Evolutionary conservation across 805 yeast genomes (phyloP), one percentile per base, ranked within the genome.

Genomic region (Metschnikowia lunata): DNA sequence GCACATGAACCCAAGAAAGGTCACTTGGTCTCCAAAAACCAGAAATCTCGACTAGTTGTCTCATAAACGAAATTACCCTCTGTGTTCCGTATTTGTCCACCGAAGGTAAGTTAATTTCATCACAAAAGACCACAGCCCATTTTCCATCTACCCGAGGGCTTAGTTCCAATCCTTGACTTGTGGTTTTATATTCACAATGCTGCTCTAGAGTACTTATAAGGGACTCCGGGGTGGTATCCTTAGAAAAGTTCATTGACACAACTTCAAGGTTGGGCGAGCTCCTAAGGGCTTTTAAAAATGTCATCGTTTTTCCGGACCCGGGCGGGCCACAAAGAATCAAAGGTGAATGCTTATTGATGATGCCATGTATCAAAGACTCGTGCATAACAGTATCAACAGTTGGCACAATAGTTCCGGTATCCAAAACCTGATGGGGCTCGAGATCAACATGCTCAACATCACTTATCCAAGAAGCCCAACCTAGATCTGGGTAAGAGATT

Each of bases 251-350:
- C 52, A 91, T 61, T 5, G 88, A 79, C 3, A 81, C 72, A 2
- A 88, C 66, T 15, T 80, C 85, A 46, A 80, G 68, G 12, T 75
- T 71, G 0, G 82, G 74, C 0, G 84, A 72, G 42, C 69, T 70
- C 36, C 86, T 67, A 34, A 91, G 59, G 0, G 88, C 82, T 37
- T 83, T 79, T 51, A 87, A 73, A 14, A 91, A 64, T 0, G 90
- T 81, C 98, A 91, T 90, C 0, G 98, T 90, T 59, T 91, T 91
- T 46, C 98, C 98, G 0, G 97, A 85, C 4, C 98, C 98, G 0
- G 98, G 97, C 0, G 98, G 98, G 2, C 98, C 98, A 63, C 96
- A 88, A 18, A 91, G 69, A 26, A 91, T 69, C 13, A 88, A 60
- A 0, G 95, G 79, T 33, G 66, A 66, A 42, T 76, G 82, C 36